Evolutionary conservation across 208 protist species (phyloP).

Genomic region (Trypanosomatidae sp.): DNA sequence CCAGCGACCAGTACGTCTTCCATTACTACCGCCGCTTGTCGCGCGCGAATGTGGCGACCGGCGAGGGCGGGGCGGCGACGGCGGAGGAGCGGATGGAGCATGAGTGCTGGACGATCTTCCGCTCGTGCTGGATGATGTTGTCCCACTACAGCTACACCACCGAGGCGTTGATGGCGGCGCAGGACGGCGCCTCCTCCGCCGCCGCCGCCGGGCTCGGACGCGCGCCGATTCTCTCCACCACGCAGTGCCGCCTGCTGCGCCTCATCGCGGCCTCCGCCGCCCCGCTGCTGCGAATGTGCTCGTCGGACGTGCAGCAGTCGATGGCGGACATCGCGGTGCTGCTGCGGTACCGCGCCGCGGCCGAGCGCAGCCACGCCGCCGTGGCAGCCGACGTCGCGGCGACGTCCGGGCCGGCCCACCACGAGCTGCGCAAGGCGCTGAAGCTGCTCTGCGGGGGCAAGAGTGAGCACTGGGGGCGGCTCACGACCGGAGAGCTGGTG

Average conservation of each 20-base stretch:
- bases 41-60: constrained; percentile 12
- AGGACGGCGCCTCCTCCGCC: neutral
- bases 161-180: constrained; percentile 40
- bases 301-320: constrained; percentile 71
- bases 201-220: constrained; percentile 5
- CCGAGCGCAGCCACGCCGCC: constrained; percentile 11
- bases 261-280: constrained; percentile 57
- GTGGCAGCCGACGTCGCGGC: constrained; percentile 17
- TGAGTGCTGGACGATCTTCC: constrained; percentile 48
- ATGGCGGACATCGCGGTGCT: constrained; percentile 71
- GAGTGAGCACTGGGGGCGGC: constrained; percentile 27
- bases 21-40: constrained; percentile 55
- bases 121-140: constrained; percentile 79
- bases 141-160: constrained; percentile 73
- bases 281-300: constrained; percentile 80
- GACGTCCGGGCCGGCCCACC: constrained; percentile 12
- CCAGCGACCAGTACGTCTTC: constrained; percentile 46
- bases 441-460: constrained; percentile 26
- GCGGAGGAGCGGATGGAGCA: constrained; percentile 25
- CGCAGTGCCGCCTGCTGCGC: constrained; percentile 53
- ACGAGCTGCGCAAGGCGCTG: constrained; percentile 17
- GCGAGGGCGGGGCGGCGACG: constrained; percentile 17
- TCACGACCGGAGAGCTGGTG: constrained; percentile 70
- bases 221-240: constrained; percentile 22
- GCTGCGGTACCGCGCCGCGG: constrained; percentile 37